Conservation (phyloP, 371 early-diverging fungal species). For the Apophysomyces elegans region DNA sequence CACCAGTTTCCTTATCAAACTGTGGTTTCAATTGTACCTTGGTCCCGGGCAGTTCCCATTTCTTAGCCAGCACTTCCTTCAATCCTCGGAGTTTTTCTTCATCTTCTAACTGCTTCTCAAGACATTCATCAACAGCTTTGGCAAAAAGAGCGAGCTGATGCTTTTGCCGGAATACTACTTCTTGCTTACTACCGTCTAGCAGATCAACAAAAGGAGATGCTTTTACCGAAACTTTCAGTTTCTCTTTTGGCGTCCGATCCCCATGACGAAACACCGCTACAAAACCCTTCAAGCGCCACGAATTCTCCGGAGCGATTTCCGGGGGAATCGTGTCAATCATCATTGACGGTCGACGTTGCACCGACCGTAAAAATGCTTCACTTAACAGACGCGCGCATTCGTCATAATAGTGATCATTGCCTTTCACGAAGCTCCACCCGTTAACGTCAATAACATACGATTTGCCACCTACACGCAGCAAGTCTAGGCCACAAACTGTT, state of each 20-base stretch:
- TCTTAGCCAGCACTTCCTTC: slow-evolving; percentile 77
- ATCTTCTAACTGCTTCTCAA: slow-evolving; percentile 61
- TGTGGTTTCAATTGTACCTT: slow-evolving; percentile 93
- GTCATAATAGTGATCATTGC: slow-evolving; percentile 93
- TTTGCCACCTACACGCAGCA: slow-evolving; percentile 83
- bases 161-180: slow-evolving; percentile 82
- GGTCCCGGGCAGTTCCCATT: slow-evolving; percentile 84
- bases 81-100: slow-evolving; percentile 62
- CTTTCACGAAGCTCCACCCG: slow-evolving; percentile 99
- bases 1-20: slow-evolving; percentile 61
- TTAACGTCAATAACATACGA: slow-evolving; percentile 99
- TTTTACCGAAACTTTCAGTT: slow-evolving; percentile 79
- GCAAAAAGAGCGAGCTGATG: slow-evolving; percentile 73
- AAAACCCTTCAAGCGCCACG: slow-evolving; percentile 95
- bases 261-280: slow-evolving; percentile 93
- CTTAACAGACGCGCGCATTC: slow-evolving; percentile 80
- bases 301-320: slow-evolving; percentile 71
- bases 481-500: slow-evolving; percentile 96
- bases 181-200: slow-evolving; percentile 69
- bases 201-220: slow-evolving; percentile 72
- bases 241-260: slow-evolving; percentile 98
- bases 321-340: slow-evolving; percentile 65
- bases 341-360: slow-evolving; percentile 56
- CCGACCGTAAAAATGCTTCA: slow-evolving; percentile 50
- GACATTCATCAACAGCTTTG: slow-evolving; percentile 66